phyloP scores from a whole-genome alignment of 1,284 basidiomycete genomes.

The Mrakiaceae sp. region DNA sequence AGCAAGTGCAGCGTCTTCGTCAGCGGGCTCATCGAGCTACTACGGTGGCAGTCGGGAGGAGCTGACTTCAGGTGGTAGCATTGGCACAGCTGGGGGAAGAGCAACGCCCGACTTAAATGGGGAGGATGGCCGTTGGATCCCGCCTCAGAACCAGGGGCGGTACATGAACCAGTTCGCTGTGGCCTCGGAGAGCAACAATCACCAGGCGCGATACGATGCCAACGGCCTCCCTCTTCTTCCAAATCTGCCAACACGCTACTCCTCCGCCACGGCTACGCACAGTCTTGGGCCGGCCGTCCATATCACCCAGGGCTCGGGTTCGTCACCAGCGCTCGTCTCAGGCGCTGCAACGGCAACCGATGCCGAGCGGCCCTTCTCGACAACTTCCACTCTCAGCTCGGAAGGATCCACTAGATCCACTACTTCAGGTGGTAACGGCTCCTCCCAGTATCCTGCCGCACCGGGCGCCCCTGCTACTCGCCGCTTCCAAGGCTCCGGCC shows the following conservation, averaged over 20 bases:
- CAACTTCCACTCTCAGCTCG: conserved; percentile 12
- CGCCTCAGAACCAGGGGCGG: neutral
- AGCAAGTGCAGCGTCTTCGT: too few relatives aligned
- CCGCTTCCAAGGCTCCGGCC: neutral
- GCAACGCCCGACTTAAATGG: too few relatives aligned
- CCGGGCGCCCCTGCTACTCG: too few relatives aligned
- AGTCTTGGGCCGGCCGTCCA: neutral
- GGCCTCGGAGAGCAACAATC: too few relatives aligned
- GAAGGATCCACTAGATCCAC: conserved; percentile 10
- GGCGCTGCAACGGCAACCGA: neutral
- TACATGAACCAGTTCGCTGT: too few relatives aligned
- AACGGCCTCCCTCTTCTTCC: neutral
- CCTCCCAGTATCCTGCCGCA: too few relatives aligned
- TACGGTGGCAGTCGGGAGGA: too few relatives aligned
- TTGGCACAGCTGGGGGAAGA: too few relatives aligned
- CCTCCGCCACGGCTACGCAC: neutral
- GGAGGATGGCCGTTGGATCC: conserved; percentile 7
- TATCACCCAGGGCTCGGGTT: neutral
- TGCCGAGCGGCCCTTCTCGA: conserved; percentile 3
- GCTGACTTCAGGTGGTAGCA: too few relatives aligned
- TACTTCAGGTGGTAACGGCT: too few relatives aligned
- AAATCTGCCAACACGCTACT: neutral
- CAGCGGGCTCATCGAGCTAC: too few relatives aligned
- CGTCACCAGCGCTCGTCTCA: conserved; percentile 2
- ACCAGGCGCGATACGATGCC: too few relatives aligned